Evolutionary conservation across 345 rosid species (phyloP).

Genomic region (Dipteronia sinensis): DNA sequence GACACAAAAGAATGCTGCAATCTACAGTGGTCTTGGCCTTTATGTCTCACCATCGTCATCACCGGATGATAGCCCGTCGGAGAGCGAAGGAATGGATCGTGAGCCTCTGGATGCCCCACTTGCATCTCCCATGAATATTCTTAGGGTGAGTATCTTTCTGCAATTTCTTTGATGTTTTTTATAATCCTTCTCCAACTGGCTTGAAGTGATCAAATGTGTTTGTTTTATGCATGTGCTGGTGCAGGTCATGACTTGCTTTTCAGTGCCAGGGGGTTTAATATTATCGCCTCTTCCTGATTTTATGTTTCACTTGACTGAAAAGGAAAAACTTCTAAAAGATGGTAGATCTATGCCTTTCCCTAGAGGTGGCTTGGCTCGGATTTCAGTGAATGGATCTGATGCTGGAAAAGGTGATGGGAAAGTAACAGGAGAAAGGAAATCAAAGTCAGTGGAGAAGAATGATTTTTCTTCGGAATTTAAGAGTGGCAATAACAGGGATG

Average conservation of each 20-base stretch:
- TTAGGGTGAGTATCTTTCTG: slow-evolving; percentile 53
- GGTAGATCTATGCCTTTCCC: slow-evolving; percentile 30
- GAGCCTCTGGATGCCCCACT: slow-evolving; percentile 44
- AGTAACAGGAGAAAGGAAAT: slow-evolving; percentile 44
- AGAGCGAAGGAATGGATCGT: slow-evolving; percentile 60
- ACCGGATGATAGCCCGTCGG: slow-evolving; percentile 64
- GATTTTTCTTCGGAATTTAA: slow-evolving; percentile 43
- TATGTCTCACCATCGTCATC: slow-evolving; percentile 77
- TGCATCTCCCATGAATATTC: slow-evolving; percentile 70
- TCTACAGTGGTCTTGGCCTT: slow-evolving; percentile 75
- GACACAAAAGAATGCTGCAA: slow-evolving; percentile 63
- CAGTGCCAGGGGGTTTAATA: slow-evolving; percentile 45
- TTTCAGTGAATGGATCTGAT: slow-evolving; percentile 36
- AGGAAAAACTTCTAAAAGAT: slow-evolving; percentile 41
- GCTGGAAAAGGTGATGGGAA: slow-evolving; percentile 44
- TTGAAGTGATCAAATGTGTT: slow-evolving; percentile 26
- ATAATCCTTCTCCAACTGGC: slow-evolving; percentile 10
- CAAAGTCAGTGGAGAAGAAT: slow-evolving; percentile 41
- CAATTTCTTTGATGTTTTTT: slow-evolving; percentile 26
- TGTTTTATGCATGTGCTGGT: slow-evolving; percentile 36
- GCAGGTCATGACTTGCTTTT: slow-evolving; percentile 84
- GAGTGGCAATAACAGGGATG: slow-evolving; percentile 35
- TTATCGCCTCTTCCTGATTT: slow-evolving; percentile 85
- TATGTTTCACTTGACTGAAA: slow-evolving; percentile 53
- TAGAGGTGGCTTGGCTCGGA: slow-evolving; percentile 28